Percentiles rank a stretch among this genome's conserved stretches.
Evolutionary conservation across 805 yeast species (phyloP).

Genomic region (Candida koratica): DNA sequence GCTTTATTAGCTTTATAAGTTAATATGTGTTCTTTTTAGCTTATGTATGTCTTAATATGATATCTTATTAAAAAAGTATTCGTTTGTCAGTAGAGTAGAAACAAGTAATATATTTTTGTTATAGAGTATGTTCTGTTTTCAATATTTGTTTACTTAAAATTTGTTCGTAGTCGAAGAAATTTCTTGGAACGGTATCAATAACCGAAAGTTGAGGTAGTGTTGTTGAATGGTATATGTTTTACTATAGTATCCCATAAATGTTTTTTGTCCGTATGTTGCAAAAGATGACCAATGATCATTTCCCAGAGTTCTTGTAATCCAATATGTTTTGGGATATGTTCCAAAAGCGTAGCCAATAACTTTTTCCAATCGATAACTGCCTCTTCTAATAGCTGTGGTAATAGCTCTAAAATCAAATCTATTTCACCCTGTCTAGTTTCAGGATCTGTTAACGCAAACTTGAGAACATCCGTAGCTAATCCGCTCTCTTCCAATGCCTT

Average conservation of each 20-base stretch:
- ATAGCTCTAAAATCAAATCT: constrained; percentile 22
- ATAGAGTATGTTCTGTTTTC: no score
- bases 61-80: constrained; percentile 9
- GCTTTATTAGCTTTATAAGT: constrained; percentile 18
- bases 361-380: constrained; percentile 12
- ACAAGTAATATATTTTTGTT: no score
- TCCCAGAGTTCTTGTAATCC: not conserved
- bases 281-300: not conserved
- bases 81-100: no score
- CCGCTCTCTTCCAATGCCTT: constrained; percentile 28
- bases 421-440: constrained; percentile 26
- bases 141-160: no score
- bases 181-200: no score
- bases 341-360: constrained; percentile 6
- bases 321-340: constrained; percentile 4
- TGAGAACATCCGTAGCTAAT: constrained; percentile 26
- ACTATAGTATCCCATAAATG: no score
- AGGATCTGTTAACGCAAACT: constrained; percentile 24
- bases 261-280: no score
- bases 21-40: constrained; percentile 6
- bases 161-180: no score
- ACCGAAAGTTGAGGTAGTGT: no score
- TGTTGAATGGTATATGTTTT: no score
- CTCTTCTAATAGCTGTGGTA: constrained; percentile 18
- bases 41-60: constrained; percentile 10